Percentiles rank a stretch among this genome's conserved stretches.
These are phyloP conservation scores for Nannizziopsis arthrosporioides DNA, from an alignment of 2,329 filamentous ascomycete genomes.

Conservation along the genomic window DNA sequence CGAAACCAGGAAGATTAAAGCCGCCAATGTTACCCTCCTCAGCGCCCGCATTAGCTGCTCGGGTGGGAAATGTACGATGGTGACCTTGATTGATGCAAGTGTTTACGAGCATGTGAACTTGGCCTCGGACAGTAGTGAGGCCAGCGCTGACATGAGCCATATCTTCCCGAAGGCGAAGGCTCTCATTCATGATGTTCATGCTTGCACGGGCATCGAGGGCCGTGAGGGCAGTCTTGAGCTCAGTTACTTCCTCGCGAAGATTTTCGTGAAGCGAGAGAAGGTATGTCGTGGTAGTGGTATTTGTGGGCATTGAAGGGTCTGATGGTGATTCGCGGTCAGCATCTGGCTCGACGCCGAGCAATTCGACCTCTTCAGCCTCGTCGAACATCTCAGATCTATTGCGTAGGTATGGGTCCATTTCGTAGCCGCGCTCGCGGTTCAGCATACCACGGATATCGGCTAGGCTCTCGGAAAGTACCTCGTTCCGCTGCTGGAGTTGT, in stretches of 20 bases:
- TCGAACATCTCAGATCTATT: neutral
- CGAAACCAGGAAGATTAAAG: constrained; percentile 5
- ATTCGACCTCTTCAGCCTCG: neutral
- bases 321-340: neutral
- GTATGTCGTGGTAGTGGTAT: constrained; percentile 42
- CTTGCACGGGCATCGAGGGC: constrained; percentile 50
- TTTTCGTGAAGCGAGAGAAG: constrained; percentile 51
- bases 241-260: constrained; percentile 47
- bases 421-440: constrained; percentile 12
- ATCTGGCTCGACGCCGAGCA: too few species aligned
- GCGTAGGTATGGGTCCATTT: constrained; percentile 6
- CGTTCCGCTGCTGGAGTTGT: constrained; percentile 37
- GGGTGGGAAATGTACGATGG: constrained; percentile 16
- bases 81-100: constrained; percentile 40
- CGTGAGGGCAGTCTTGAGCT: constrained; percentile 43
- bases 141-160: constrained; percentile 51
- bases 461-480: constrained; percentile 37
- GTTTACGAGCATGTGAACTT: constrained; percentile 52
- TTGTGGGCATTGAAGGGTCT: constrained; percentile 20
- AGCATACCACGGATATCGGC: constrained; percentile 32
- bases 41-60: neutral
- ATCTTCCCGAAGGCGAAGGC: constrained; percentile 49
- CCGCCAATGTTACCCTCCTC: constrained; percentile 10
- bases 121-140: constrained; percentile 47
- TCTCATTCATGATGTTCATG: constrained; percentile 54